Conservation (phyloP, 129 eudicot genomes). For the Mikania micrantha region DNA sequence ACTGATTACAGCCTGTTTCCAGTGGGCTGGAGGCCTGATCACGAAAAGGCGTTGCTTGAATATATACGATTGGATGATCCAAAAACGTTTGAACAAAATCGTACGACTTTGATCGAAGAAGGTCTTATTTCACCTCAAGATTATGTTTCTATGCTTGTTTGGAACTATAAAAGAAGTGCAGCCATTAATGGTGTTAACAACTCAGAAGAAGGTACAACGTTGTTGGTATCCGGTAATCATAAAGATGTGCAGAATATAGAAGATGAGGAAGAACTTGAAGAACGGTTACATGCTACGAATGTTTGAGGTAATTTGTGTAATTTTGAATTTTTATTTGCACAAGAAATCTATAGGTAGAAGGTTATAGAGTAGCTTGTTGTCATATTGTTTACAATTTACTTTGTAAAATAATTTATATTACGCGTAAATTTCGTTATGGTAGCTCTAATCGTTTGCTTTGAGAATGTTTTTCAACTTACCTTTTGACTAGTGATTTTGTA, state of each 20-base stretch:
- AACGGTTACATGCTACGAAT: constrained; percentile 22
- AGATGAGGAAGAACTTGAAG: constrained; percentile 39
- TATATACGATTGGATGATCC: constrained; percentile 70
- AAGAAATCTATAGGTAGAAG: constrained; percentile 20
- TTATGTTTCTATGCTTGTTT: constrained; percentile 70
- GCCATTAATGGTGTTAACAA: constrained; percentile 26
- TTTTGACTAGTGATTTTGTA: background rate
- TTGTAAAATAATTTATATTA: too few species aligned
- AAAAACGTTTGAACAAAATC: constrained; percentile 54
- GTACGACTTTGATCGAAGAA: constrained; percentile 42
- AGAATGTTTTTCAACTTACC: background rate
- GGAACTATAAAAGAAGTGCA: constrained; percentile 86
- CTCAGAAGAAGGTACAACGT: constrained; percentile 20
- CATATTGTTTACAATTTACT: too few species aligned
- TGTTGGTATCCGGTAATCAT: constrained; percentile 31
- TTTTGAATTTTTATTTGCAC: constrained; percentile 8
- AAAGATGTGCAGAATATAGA: constrained; percentile 15
- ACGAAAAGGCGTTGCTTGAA: constrained; percentile 75
- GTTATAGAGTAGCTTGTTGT: constrained; percentile 27
- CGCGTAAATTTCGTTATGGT: background rate
- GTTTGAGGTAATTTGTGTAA: constrained; percentile 24
- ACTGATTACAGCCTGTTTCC: constrained; percentile 89
- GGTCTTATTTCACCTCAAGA: constrained; percentile 89
- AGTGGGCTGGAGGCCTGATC: constrained; percentile 80
- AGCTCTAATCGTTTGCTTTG: background rate